Conservation (phyloP, 106 monocot genomes). For the Acorus gramineus region DNA sequence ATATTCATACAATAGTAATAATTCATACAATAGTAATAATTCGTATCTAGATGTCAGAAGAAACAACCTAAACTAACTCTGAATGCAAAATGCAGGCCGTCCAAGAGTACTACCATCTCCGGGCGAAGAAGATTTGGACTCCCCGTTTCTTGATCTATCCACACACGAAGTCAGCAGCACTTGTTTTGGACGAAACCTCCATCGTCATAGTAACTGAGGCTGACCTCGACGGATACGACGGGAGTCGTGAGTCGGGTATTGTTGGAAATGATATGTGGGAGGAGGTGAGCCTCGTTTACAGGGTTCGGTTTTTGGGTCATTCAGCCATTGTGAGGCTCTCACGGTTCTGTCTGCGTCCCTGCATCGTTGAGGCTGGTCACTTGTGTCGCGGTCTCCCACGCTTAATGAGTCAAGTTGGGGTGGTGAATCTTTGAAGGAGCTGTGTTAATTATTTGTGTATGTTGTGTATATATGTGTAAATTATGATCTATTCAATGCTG, state of each 20-base stretch:
- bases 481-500: too few species aligned
- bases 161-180: not conserved
- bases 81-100: conserved; percentile 48
- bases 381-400: too few species aligned
- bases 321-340: conserved; percentile 56
- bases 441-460: too few species aligned
- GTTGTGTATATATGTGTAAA: too few species aligned
- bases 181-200: conserved; percentile 54
- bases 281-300: conserved; percentile 57
- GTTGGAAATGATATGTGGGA: conserved; percentile 32
- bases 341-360: conserved; percentile 36
- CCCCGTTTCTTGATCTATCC: conserved; percentile 18
- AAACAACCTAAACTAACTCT: not conserved
- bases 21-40: too few species aligned
- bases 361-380: too few species aligned
- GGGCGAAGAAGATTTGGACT: conserved; percentile 28
- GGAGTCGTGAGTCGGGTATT: not conserved
- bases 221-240: conserved; percentile 66
- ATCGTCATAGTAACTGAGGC: conserved; percentile 61
- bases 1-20: too few species aligned
- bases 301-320: conserved; percentile 58
- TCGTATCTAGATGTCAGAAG: not conserved
- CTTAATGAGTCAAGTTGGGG: too few species aligned
- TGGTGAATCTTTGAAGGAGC: too few species aligned
- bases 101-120: conserved; percentile 51